Conservation (phyloP, 176 grass and related monocot species). For the Triticum dicoccoides region DNA sequence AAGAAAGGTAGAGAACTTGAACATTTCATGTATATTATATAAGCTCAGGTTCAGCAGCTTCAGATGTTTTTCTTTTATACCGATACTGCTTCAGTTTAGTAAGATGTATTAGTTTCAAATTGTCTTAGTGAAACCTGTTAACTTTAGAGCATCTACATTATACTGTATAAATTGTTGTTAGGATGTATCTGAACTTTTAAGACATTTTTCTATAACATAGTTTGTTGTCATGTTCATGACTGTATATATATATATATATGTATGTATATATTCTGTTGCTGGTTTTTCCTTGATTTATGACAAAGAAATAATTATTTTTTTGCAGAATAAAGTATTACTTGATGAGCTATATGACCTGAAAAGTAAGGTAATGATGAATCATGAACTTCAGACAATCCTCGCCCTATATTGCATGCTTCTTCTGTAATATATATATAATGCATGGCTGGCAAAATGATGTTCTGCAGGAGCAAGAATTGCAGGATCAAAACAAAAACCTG, state of each 20-base stretch:
- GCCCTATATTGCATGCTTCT: neutral
- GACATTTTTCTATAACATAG: neutral
- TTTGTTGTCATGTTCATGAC: too few species aligned
- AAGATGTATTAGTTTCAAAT: neutral
- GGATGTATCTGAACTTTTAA: neutral
- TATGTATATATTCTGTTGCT: neutral
- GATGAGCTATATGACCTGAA: conserved; percentile 83
- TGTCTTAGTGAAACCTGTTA: neutral
- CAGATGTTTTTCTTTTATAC: neutral
- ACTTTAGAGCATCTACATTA: neutral
- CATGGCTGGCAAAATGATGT: neutral
- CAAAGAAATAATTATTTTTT: neutral
- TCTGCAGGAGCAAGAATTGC: conserved; percentile 66
- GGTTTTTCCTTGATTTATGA: neutral
- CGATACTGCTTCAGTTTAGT: neutral
- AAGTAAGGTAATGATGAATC: conserved; percentile 58
- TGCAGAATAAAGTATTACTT: conserved; percentile 68
- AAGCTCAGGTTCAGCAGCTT: neutral
- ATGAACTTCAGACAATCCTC: neutral
- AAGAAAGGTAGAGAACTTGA: conserved; percentile 53
- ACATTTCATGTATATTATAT: neutral
- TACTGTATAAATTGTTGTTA: neutral
- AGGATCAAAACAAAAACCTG: conserved; percentile 65
- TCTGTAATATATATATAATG: neutral
- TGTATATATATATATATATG: neutral